Percentiles rank a stretch among this genome's conserved stretches.
These are phyloP conservation scores for Mycena sp. DNA, from an alignment of 1,284 basidiomycete genomes.

Conservation along the genomic window DNA sequence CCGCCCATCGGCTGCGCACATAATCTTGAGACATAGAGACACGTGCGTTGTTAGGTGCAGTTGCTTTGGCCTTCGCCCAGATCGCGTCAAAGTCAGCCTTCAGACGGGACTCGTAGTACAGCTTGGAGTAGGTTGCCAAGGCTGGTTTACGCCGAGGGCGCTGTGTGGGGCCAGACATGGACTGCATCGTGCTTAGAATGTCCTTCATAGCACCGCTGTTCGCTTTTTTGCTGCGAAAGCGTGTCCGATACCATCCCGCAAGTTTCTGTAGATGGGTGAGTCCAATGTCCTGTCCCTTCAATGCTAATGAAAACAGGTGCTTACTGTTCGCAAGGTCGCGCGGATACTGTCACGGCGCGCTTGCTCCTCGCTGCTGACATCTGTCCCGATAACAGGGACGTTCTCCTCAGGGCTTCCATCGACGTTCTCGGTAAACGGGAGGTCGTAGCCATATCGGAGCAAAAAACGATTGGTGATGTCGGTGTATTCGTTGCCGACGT, in stretches of 20 bases:
- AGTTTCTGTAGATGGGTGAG: slow-evolving; percentile 16
- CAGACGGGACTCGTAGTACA: slow-evolving; percentile 4
- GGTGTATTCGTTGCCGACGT: background rate
- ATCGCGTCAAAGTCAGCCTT: slow-evolving; percentile 16
- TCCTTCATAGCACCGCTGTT: background rate
- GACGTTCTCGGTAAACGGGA: slow-evolving; percentile 5
- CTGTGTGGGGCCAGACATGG: background rate
- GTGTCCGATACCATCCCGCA: background rate
- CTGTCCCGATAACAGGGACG: background rate
- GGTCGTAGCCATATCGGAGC: slow-evolving; percentile 18
- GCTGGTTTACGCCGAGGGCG: slow-evolving; percentile 3
- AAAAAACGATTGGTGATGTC: slow-evolving; percentile 14
- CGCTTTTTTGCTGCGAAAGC: slow-evolving; percentile 3
- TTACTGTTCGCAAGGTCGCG: background rate
- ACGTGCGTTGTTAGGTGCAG: background rate
- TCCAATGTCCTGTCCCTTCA: too few relatives aligned
- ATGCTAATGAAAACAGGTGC: too few relatives aligned
- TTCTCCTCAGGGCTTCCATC: slow-evolving; percentile 2
- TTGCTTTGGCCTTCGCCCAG: slow-evolving; percentile 2
- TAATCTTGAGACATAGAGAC: slow-evolving; percentile 18
- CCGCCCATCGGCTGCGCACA: slow-evolving; percentile 1
- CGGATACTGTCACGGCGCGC: background rate
- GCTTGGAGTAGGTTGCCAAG: background rate
- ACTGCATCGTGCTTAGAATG: slow-evolving; percentile 13
- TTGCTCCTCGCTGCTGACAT: slow-evolving; percentile 1